Conservation (phyloP, 2,329 filamentous ascomycete species). For the Huntiella savannae region DNA sequence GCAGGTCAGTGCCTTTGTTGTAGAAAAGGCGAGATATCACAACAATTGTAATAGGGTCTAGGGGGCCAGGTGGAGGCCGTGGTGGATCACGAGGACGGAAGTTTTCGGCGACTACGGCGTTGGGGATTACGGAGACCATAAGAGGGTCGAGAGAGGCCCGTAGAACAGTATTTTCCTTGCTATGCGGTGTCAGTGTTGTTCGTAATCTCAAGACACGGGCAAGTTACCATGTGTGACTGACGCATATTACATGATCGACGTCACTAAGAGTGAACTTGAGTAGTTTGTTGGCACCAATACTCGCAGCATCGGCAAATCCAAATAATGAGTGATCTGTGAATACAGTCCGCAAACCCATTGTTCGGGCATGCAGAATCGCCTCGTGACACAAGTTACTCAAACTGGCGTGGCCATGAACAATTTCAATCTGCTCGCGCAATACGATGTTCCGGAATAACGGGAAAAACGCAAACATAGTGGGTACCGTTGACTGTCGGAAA, state of each 20-base stretch:
- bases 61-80: slow-evolving; percentile 52
- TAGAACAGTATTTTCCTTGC: slow-evolving; percentile 95
- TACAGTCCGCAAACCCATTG: slow-evolving; percentile 88
- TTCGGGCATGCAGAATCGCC: slow-evolving; percentile 81
- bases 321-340: slow-evolving; percentile 97
- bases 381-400: slow-evolving; percentile 87
- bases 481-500: slow-evolving; percentile 82
- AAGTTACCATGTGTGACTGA: slow-evolving; percentile 83
- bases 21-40: slow-evolving; percentile 96
- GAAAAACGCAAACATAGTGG: slow-evolving; percentile 96
- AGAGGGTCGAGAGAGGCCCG: slow-evolving; percentile 84
- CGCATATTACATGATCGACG: slow-evolving; percentile 94
- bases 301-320: slow-evolving; percentile 88
- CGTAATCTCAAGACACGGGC: not conserved
- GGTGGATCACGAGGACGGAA: slow-evolving; percentile 51
- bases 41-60: slow-evolving; percentile 85
- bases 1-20: slow-evolving; percentile 91
- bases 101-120: slow-evolving; percentile 84
- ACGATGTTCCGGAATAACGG: slow-evolving; percentile 94
- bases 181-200: slow-evolving; percentile 19
- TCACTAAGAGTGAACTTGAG: slow-evolving; percentile 92
- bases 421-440: slow-evolving; percentile 84
- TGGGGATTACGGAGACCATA: slow-evolving; percentile 96
- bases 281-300: slow-evolving; percentile 91
- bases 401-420: slow-evolving; percentile 92